Conservation (phyloP, 495 filamentous ascomycete species). For the Xylaria acuta region DNA sequence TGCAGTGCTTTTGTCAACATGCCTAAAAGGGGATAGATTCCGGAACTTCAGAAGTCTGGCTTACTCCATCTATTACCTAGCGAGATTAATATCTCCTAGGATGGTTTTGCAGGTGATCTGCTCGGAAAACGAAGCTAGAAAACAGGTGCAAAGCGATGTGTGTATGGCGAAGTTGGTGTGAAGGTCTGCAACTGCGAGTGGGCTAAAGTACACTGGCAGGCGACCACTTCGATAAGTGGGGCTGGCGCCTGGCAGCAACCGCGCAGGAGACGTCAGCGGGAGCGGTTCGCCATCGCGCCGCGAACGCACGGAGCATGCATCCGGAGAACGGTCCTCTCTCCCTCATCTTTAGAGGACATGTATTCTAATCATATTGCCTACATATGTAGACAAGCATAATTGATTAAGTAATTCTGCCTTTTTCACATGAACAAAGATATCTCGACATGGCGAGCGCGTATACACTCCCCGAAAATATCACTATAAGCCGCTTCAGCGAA, state of each 20-base stretch:
- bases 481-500: conserved; percentile 42
- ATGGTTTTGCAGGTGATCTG: not conserved
- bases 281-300: not conserved
- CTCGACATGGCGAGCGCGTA: conserved; percentile 27
- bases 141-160: not conserved
- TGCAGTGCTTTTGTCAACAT: too few species aligned
- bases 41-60: not conserved
- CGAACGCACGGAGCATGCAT: not conserved
- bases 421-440: not conserved
- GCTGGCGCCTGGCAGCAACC: not conserved
- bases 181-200: not conserved
- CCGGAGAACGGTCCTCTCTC: not conserved
- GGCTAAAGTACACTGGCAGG: too few species aligned
- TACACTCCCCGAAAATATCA: conserved; percentile 42
- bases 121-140: not conserved
- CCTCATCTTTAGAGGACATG: not conserved
- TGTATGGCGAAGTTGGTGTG: not conserved
- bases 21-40: not conserved
- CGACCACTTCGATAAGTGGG: not conserved
- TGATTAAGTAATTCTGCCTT: not conserved
- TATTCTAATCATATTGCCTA: not conserved
- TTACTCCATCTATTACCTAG: not conserved
- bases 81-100: not conserved
- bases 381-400: not conserved
- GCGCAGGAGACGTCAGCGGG: too few species aligned